These are phyloP conservation scores for Bipolaris gigantea DNA, from an alignment of 2,329 filamentous ascomycete species.

Conservation along the genomic window DNA sequence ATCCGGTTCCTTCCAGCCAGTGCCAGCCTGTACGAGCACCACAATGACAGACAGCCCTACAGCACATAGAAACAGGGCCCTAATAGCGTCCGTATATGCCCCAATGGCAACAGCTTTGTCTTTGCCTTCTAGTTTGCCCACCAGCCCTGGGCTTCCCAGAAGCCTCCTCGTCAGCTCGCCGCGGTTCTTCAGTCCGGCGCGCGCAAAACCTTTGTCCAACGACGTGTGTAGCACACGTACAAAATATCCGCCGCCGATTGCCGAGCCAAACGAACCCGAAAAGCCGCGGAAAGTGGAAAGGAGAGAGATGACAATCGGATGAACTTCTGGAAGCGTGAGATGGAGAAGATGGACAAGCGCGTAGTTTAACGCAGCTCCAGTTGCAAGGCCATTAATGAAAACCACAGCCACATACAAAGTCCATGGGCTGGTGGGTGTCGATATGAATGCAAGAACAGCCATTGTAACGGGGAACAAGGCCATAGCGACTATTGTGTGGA, in stretches of 20 bases:
- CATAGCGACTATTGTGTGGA: constrained; percentile 63
- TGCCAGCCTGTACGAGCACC: constrained; percentile 58
- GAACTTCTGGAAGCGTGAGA: constrained; percentile 65
- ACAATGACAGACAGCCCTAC: constrained; percentile 54
- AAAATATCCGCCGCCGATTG: constrained; percentile 78
- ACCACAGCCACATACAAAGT: constrained; percentile 61
- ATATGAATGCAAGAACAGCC: constrained; percentile 59
- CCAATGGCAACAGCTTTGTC: constrained; percentile 56
- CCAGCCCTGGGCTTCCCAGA: constrained; percentile 61
- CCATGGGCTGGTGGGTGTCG: constrained; percentile 56
- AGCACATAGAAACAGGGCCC: constrained; percentile 56
- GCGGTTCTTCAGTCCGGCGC: constrained; percentile 44
- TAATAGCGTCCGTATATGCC: constrained; percentile 59
- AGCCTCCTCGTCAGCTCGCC: constrained; percentile 57
- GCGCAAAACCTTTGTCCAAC: constrained; percentile 61
- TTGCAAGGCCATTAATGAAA: constrained; percentile 71
- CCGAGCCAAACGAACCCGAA: constrained; percentile 76
- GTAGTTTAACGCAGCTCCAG: constrained; percentile 77
- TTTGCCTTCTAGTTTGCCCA: constrained; percentile 52
- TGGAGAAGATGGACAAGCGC: constrained; percentile 79
- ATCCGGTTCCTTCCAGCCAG: constrained; percentile 56
- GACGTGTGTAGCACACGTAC: constrained; percentile 60
- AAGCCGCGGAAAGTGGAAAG: constrained; percentile 80
- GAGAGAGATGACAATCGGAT: constrained; percentile 76
- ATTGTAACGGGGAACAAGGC: constrained; percentile 64